Evolutionary conservation across 257 asterid genomes (phyloP), one percentile per base, ranked within the genome.

Genomic region (Parsonsia alboflavescens): DNA sequence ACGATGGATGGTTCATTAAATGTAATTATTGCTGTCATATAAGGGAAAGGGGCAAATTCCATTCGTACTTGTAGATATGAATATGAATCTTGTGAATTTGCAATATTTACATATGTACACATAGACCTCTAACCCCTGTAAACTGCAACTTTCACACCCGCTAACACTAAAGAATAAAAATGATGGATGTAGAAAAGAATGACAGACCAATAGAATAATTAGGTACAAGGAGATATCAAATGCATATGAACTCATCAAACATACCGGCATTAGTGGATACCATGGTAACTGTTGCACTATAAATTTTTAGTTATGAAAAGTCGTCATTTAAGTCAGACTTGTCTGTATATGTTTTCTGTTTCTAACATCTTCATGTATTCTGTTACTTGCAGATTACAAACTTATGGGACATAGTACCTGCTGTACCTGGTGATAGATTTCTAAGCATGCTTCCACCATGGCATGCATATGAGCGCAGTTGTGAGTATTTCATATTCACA

Each of bases 401-500:
- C 78, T 85, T 93, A 19, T 83, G 96, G 93, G 96, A 89, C 75
- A 76, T 87, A 78, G 96, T 93, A 70, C 98, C 98, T 44, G 96
- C 96, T 75, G 81, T 81, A 61, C 96, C 92, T 57, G 96, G 92
- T 77, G 98, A 91, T 77, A 86, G 88, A 84, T 93, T 93, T 82
- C 84, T 93, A 70, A 93, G 97, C 84, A 86, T 93, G 91, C 96
- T 93, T 79, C 98, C 98, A 30, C 93, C 98, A 54, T 93, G 97
- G 97, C 98, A 93, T 88, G 98, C 93, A 66, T 93, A 93, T 75
- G 98, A 93, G 78, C 95, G 98, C 70, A 95, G 92, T 44, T 72
- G 84, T 7, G 98, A 93, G 79, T 93, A 93, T 83, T 93, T 91
- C 87, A 88, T 82, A 87, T 89, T 93, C 73, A 84, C 94, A 2